A percentile compares a stretch with the other conserved stretches of the same genome.
Conservation (phyloP, 2,329 filamentous ascomycete genomes). For the Neocatenulostroma microsporum region DNA sequence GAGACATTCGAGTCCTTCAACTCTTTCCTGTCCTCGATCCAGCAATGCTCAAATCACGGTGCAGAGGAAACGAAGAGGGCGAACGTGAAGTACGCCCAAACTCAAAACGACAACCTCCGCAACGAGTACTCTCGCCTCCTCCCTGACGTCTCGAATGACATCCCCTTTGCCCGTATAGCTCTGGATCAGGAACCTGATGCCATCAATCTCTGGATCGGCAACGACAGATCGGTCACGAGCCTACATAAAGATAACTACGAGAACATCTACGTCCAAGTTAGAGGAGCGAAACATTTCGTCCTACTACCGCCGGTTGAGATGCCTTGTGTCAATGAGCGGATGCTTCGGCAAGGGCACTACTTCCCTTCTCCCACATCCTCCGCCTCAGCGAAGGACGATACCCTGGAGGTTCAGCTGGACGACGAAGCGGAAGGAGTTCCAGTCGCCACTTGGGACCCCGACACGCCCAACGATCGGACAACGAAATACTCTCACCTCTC, state of each 20-base stretch:
- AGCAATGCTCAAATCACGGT: conserved; percentile 26
- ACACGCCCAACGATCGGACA: conserved; percentile 42
- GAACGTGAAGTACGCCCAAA: conserved; percentile 63
- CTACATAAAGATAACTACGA: conserved; percentile 80
- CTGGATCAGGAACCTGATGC: conserved; percentile 61
- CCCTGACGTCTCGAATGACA: conserved; percentile 52
- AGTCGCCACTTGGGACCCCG: conserved; percentile 69
- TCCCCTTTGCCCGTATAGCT: conserved; percentile 67
- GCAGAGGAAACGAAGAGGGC: neutral
- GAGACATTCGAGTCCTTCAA: conserved; percentile 58
- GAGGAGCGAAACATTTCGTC: conserved; percentile 66
- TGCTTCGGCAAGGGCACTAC: conserved; percentile 54
- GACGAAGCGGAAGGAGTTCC: conserved; percentile 46
- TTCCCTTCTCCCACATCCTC: conserved; percentile 25
- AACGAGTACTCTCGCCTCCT: conserved; percentile 62
- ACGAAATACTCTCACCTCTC: conserved; percentile 56
- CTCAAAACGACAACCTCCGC: conserved; percentile 75
- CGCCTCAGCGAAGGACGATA: too few relatives aligned
- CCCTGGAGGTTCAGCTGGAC: conserved; percentile 29
- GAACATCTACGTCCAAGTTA: conserved; percentile 72
- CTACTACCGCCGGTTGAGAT: conserved; percentile 64
- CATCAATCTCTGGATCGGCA: conserved; percentile 77
- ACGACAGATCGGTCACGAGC: conserved; percentile 60
- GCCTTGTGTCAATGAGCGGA: conserved; percentile 59
- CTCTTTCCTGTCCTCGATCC: conserved; percentile 55